Evolutionary conservation across 2,329 filamentous ascomycete genomes (phyloP).

Genomic region (Berkeleyomyces rouxiae): DNA sequence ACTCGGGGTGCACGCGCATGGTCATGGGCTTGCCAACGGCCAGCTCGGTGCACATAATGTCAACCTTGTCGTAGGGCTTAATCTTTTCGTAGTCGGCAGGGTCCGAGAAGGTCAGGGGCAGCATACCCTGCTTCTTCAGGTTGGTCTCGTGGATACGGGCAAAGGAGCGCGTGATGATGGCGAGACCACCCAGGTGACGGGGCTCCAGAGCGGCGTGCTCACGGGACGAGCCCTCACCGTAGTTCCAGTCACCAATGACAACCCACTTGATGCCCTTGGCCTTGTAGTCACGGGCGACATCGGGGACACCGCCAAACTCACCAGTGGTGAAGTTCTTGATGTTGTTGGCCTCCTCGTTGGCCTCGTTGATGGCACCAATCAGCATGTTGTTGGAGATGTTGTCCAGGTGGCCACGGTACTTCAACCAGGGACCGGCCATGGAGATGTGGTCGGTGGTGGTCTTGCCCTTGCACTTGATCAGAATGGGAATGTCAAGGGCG

Average conservation of each 20-base stretch:
- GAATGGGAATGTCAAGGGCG: conserved; percentile 63
- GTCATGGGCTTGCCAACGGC: conserved; percentile 86
- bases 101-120: conserved; percentile 87
- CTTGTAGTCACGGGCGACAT: conserved; percentile 96
- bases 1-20: conserved; percentile 79
- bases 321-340: conserved; percentile 78
- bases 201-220: conserved; percentile 97
- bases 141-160: conserved; percentile 99
- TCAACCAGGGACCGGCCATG: conserved; percentile 92
- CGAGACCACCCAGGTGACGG: conserved; percentile 87
- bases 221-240: conserved; percentile 92
- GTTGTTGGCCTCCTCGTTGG: conserved; percentile 96
- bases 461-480: conserved; percentile 95
- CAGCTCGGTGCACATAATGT: conserved; percentile 76
- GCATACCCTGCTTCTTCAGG: conserved; percentile 99
- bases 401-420: conserved; percentile 96
- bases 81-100: conserved; percentile 98
- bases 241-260: conserved; percentile 98
- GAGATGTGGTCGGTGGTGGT: conserved; percentile 96
- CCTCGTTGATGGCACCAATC: conserved; percentile 90
- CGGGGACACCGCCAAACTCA: conserved; percentile 75
- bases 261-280: conserved; percentile 91
- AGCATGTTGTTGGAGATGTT: conserved; percentile 99
- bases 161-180: conserved; percentile 89
- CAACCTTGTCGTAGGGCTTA: conserved; percentile 76